Base-by-base conservation (phyloP, 176 grass and related monocot species). In the Areca catechu region DNA sequence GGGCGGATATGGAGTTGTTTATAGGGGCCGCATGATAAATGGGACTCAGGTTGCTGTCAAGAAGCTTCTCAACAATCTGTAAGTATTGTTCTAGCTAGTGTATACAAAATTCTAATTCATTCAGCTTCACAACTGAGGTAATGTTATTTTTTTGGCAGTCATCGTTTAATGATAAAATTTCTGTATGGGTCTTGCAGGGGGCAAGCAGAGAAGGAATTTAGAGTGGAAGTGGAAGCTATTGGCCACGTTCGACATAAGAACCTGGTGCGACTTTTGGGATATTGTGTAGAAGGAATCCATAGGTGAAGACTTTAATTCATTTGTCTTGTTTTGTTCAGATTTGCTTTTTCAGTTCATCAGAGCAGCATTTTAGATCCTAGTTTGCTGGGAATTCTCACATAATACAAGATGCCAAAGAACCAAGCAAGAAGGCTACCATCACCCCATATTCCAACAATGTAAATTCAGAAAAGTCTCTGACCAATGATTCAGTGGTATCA, bases 171-270 rank as follows among this genome's bases (percentile, higher is more conserved):
- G 20, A 25, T 2, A 19, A 43, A 43, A 43, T 43, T 52, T 47
- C 16, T 52, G 60, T 30, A 27, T 70, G 50, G 25, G 55, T 57
- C 18, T 57, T 60, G 50, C 74, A 98, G 94, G 65, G 94, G 94
- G 3, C 94, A 98, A 64, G 88, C 94, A 56, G 94, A 98, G 73
- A 93, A 89, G 61, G 94, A 98, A 72, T 98, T 98, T 61, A 82
- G 74, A 66, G 88, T 93, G 19, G 94, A 98, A 89, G 94, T 93
- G 62, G 94, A 98, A 89, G 94, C 94, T 25, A 92, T 93, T 1
- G 94, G 94, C 60, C 87, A 92, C 68, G 94, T 98, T 66, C 80
- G 88, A 22, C 94, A 98, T 61, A 93, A 85, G 63, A 98, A 98
- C 77, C 77, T 98, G 63, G 94, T 93, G 57, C 69, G 88, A 24